These are phyloP conservation scores for Rhodotorula taiwanensis DNA, from an alignment of 768 basidiomycete genomes.

Conservation along the genomic window DNA sequence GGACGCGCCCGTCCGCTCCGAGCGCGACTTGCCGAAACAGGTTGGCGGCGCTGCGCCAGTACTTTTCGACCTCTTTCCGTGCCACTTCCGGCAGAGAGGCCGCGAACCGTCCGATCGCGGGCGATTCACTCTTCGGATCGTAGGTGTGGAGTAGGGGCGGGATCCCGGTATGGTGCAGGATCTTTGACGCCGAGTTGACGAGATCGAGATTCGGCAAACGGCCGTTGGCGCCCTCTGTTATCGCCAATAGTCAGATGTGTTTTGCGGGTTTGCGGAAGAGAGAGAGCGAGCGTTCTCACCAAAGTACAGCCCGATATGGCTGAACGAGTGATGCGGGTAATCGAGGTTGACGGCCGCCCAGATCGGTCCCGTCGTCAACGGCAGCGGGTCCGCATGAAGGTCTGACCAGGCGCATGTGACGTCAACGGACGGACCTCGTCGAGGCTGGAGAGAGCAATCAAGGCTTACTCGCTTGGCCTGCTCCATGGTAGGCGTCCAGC, in stretches of 20 bases:
- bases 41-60: conserved; percentile 55
- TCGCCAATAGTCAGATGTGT: neutral
- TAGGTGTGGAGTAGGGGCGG: conserved; percentile 77
- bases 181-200: conserved; percentile 66
- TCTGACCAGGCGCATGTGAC: conserved; percentile 48
- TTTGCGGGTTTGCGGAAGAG: too few species aligned
- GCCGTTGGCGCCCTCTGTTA: conserved; percentile 84
- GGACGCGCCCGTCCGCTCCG: conserved; percentile 70
- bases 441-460: neutral
- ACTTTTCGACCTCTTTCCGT: conserved; percentile 1
- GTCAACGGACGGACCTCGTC: neutral
- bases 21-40: conserved; percentile 64
- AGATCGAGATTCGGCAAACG: conserved; percentile 93
- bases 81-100: neutral
- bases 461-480: conserved; percentile 57
- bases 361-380: conserved; percentile 71
- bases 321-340: conserved; percentile 94
- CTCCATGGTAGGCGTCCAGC: conserved; percentile 73
- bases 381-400: conserved; percentile 58
- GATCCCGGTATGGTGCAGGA: conserved; percentile 57
- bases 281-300: conserved; percentile 52
- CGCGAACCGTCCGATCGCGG: neutral
- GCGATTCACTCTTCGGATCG: conserved; percentile 14
- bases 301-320: conserved; percentile 87
- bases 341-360: conserved; percentile 94